Conservation (phyloP, 345 rosid species). For the Citrus maxima region DNA sequence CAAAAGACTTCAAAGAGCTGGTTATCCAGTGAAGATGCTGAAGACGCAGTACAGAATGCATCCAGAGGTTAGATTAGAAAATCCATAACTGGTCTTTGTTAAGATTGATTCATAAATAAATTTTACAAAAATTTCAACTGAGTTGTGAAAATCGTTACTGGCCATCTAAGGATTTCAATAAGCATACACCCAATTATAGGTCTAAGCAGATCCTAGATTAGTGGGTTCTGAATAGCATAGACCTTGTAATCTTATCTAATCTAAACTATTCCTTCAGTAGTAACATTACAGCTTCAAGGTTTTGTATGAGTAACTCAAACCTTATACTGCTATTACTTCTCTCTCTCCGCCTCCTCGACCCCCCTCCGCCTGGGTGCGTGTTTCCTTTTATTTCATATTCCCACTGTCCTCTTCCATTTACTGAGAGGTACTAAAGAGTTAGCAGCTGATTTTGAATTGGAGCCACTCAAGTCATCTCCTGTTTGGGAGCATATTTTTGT, state of each 20-base stretch:
- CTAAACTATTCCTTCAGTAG: background rate
- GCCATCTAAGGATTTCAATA: background rate
- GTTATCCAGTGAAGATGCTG: constrained; percentile 92
- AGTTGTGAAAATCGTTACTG: background rate
- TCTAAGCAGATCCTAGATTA: background rate
- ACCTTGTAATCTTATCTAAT: background rate
- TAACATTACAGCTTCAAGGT: background rate
- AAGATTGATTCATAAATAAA: background rate
- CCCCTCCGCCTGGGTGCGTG: too few relatives aligned
- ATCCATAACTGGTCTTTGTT: background rate
- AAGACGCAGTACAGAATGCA: constrained; percentile 96
- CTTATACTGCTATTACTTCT: background rate
- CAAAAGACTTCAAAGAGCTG: constrained; percentile 93
- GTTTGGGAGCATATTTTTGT: background rate
- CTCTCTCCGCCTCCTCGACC: too few relatives aligned
- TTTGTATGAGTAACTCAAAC: background rate
- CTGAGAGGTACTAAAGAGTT: background rate
- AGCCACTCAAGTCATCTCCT: background rate
- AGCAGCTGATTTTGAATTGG: background rate
- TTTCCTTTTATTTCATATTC: background rate
- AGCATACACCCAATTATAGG: background rate
- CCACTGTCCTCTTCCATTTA: background rate
- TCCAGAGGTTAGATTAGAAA: constrained; percentile 65
- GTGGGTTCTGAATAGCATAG: background rate
- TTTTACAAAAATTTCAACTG: background rate